Percentiles rank a stretch among this genome's conserved stretches.
Conservation (phyloP, 2,329 filamentous ascomycete species). For the Colletotrichum abscissum region DNA sequence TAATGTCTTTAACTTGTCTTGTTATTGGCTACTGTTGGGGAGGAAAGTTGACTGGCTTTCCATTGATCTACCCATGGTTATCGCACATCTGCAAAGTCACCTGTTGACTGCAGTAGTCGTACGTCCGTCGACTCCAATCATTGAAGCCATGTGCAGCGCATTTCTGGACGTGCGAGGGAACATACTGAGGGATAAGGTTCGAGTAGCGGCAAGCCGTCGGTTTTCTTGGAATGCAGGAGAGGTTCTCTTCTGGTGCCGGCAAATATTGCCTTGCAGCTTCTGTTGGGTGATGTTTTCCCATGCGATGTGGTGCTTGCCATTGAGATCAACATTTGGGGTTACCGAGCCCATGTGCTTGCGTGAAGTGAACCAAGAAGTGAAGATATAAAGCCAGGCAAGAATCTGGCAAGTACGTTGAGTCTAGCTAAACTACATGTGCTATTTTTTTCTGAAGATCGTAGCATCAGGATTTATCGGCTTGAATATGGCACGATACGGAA, state of each 20-base stretch:
- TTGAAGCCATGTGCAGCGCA: not conserved
- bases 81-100: not conserved
- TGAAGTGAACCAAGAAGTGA: fast-evolving
- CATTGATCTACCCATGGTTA: not conserved
- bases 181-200: not conserved
- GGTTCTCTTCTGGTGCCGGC: not conserved
- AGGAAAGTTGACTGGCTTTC: not conserved
- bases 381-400: not conserved
- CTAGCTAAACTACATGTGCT: too few species aligned
- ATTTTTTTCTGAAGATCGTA: not conserved
- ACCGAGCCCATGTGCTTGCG: too few species aligned
- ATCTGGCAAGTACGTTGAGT: too few species aligned
- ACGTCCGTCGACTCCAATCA: not conserved
- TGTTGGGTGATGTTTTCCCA: not conserved
- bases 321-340: not conserved
- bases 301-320: not conserved
- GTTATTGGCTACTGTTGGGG: not conserved
- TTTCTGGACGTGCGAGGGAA: not conserved
- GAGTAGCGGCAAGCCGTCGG: not conserved
- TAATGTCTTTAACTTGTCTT: not conserved
- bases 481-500: not conserved
- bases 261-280: not conserved
- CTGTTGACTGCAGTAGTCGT: not conserved
- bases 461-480: not conserved
- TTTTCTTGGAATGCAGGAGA: not conserved